Percentiles rank a stretch among this genome's conserved stretches.
phyloP scores from a whole-genome alignment of 495 filamentous ascomycete species.

The Hypoxylon perforatum region DNA sequence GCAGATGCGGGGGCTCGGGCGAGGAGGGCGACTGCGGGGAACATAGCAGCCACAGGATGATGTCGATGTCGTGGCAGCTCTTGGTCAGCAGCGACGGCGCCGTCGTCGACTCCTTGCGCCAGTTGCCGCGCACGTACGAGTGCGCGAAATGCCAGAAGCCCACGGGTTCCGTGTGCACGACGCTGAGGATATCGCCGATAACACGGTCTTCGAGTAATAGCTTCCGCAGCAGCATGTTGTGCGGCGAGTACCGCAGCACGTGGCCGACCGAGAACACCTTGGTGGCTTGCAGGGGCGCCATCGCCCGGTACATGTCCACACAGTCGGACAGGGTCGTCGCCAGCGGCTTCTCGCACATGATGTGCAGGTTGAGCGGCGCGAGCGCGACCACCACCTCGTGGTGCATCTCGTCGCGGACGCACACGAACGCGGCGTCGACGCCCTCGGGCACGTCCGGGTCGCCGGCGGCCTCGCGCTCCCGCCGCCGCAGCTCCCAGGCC shows the following conservation, averaged over 20 bases:
- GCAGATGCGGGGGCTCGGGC: slow-evolving; percentile 71
- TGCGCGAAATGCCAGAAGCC: slow-evolving; percentile 98
- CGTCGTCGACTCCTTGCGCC: slow-evolving; percentile 79
- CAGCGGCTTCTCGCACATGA: slow-evolving; percentile 96
- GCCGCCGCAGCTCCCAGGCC: slow-evolving; percentile 68
- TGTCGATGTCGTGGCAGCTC: slow-evolving; percentile 93
- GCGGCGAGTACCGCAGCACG: slow-evolving; percentile 86
- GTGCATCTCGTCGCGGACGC: slow-evolving; percentile 89
- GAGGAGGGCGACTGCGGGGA: slow-evolving; percentile 60
- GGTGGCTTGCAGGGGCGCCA: slow-evolving; percentile 51
- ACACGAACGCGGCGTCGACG: slow-evolving; percentile 87
- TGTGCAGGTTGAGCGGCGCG: slow-evolving; percentile 75
- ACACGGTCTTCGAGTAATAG: slow-evolving; percentile 76
- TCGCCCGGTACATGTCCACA: slow-evolving; percentile 72
- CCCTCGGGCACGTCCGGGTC: slow-evolving; percentile 58
- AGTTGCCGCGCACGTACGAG: slow-evolving; percentile 93
- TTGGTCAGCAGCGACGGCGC: slow-evolving; percentile 90
- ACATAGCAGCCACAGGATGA: slow-evolving; percentile 87
- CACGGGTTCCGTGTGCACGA: slow-evolving; percentile 93
- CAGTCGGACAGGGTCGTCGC: slow-evolving; percentile 82
- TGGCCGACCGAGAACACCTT: slow-evolving; percentile 85
- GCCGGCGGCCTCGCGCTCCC: slow-evolving; percentile 53
- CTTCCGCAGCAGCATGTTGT: slow-evolving; percentile 85
- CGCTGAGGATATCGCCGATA: slow-evolving; percentile 86
- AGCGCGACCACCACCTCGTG: slow-evolving; percentile 78